Base-by-base conservation (phyloP, 208 protist genomes). In the Acanthamoeba rhysodes region DNA sequence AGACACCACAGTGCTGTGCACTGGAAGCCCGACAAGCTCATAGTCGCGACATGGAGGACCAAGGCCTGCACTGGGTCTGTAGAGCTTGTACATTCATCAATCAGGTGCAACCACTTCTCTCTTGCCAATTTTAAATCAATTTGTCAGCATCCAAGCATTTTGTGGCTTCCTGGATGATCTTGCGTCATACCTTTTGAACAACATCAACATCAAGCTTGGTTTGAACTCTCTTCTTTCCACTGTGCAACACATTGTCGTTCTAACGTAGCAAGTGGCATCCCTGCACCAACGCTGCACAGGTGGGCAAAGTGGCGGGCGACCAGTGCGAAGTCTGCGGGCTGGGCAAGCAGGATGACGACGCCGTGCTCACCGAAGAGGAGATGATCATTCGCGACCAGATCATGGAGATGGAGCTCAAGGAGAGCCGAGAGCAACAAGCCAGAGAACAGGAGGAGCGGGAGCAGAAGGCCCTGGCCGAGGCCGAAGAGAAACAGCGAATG, bases 361-460 rank as follows among this genome's bases (percentile, higher is more conserved):
- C 37, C 72, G 37, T 80, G 16, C 72, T 80, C 29, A 80, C 72
- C 14, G 72, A 80, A 2, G 72, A 80, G 72, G 72, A 80, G 34
- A 22, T 80, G 72, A 48, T 48, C 16, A 3, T 80, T 10, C 72
- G 37, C 18, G 72, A 80, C 24, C 72, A 80, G 45, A 80, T 80
- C 8, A 45, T 80, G 29, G 72, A 80, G 34, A 80, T 80, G 72
- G 72, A 80, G n/a, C 72, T 22, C 0, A 32, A 45, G 10, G 72
- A 80, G 32, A 37, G 72, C 18, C 12, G 22, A 80, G 34, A 80
- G 37, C 9, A 22, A 29, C n/a, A 32, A 5, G 37, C 72, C 72
- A 37, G 32, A 22, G 37, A 80, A 29, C 16, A 80, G 32, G 72
- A 80, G 72, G 72, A 80, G 72, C 10, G n/a, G 10, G 34, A 80